Conservation (phyloP, 306 rosid species). For the Citrullus amarus region DNA sequence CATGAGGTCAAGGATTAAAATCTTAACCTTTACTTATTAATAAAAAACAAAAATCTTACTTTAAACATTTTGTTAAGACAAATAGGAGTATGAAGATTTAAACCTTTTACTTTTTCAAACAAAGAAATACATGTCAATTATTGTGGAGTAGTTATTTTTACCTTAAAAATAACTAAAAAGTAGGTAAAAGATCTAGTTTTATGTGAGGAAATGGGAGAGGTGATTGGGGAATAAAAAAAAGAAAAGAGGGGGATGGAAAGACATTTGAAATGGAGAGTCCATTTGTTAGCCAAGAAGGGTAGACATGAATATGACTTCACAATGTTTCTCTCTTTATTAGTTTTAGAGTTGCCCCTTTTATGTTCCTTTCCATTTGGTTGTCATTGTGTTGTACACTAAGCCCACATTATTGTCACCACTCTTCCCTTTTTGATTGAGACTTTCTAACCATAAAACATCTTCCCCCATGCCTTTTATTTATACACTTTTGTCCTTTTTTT, state of each 20-base stretch:
- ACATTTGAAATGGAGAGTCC: neutral
- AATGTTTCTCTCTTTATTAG: neutral
- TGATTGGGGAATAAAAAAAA: too few species aligned
- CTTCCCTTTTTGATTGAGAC: neutral
- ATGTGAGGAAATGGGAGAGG: too few species aligned
- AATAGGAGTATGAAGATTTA: too few species aligned
- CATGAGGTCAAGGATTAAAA: neutral
- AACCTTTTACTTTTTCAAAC: too few species aligned
- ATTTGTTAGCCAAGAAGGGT: neutral
- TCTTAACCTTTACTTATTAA: too few species aligned
- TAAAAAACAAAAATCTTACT: too few species aligned
- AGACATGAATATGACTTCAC: neutral
- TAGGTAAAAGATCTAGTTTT: too few species aligned
- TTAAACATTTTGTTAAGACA: too few species aligned
- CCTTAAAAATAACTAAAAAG: too few species aligned
- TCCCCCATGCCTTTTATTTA: neutral
- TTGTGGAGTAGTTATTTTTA: too few species aligned
- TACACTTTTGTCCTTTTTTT: neutral
- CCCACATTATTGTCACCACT: neutral
- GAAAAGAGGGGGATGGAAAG: neutral
- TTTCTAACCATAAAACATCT: slow-evolving; percentile 6
- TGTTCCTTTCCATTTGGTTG: slow-evolving; percentile 1
- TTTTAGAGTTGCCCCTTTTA: neutral
- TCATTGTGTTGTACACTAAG: slow-evolving; percentile 7
- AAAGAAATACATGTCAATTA: too few species aligned